Evolutionary conservation across 2,329 filamentous ascomycete species (phyloP).

Genomic region (Apiospora kogelbergensis): DNA sequence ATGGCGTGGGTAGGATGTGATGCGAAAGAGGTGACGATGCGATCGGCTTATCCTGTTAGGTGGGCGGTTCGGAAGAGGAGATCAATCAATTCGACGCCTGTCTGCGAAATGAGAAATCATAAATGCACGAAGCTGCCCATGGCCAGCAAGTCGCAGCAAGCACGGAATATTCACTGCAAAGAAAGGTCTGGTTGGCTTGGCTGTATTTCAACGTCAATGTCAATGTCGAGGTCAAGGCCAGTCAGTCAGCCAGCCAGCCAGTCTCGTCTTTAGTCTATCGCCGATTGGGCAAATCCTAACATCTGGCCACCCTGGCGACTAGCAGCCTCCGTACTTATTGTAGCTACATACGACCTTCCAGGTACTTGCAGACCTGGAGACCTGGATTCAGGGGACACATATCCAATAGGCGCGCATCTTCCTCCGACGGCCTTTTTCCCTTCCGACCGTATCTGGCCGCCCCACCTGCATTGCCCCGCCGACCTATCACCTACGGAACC

Average conservation of each 20-base stretch:
- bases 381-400: not conserved
- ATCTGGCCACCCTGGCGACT: slow-evolving; percentile 1
- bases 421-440: not conserved
- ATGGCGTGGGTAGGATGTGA: slow-evolving; percentile 32
- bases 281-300: slow-evolving; percentile 3
- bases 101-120: slow-evolving; percentile 3
- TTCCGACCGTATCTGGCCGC: not conserved
- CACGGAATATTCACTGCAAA: not conserved
- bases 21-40: not conserved
- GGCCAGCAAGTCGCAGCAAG: slow-evolving; percentile 5
- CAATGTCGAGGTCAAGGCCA: too few relatives aligned
- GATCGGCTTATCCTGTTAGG: not conserved
- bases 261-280: not conserved
- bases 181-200: not conserved
- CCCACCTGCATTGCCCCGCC: not conserved
- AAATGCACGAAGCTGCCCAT: slow-evolving; percentile 7
- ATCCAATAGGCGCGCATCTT: slow-evolving; percentile 1
- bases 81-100: slow-evolving; percentile 3
- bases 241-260: not conserved
- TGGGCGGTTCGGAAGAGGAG: not conserved
- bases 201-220: not conserved
- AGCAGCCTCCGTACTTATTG: not conserved
- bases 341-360: not conserved
- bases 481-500: not conserved
- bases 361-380: not conserved